Evolutionary conservation across 352 stramenopile genomes (phyloP).

Genomic region (Phytophthora citrophthora): DNA sequence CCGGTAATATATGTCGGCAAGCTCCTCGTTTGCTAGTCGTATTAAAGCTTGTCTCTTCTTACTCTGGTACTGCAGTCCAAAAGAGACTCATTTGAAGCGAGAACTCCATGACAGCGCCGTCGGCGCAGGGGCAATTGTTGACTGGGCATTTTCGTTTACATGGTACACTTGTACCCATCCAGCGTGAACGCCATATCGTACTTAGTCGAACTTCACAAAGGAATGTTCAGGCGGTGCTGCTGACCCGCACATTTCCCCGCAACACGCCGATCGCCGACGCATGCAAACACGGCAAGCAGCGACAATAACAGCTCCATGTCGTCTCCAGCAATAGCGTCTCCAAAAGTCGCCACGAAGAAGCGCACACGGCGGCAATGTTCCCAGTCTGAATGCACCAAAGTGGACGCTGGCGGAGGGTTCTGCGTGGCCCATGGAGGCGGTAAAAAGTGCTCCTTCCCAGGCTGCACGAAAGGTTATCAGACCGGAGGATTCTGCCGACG

Average conservation of each 20-base stretch:
- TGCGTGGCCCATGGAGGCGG: conserved; percentile 87
- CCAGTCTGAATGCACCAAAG: conserved; percentile 58
- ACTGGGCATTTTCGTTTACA: conserved; percentile 5
- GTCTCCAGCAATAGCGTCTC: background rate
- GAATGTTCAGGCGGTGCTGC: conserved; percentile 8
- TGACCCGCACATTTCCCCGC: conserved; percentile 16
- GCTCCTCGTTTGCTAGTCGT: background rate
- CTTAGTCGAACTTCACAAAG: conserved; percentile 16
- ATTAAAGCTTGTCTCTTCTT: background rate
- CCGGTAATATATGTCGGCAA: background rate
- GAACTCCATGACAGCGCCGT: background rate
- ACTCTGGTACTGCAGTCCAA: background rate
- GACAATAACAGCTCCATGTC: conserved; percentile 4
- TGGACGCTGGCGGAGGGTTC: conserved; percentile 80
- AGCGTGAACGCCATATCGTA: conserved; percentile 21
- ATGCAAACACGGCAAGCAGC: conserved; percentile 28
- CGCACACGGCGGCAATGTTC: conserved; percentile 67
- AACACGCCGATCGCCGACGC: conserved; percentile 13
- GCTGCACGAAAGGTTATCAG: conserved; percentile 81
- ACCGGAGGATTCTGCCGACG: conserved; percentile 78
- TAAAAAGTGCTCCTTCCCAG: conserved; percentile 78
- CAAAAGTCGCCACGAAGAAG: conserved; percentile 18
- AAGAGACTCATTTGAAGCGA: background rate
- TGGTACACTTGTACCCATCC: conserved; percentile 1
- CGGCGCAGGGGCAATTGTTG: conserved; percentile 23